Conservation (phyloP, 805 yeast species). For the Lipomyces mesembrius region DNA sequence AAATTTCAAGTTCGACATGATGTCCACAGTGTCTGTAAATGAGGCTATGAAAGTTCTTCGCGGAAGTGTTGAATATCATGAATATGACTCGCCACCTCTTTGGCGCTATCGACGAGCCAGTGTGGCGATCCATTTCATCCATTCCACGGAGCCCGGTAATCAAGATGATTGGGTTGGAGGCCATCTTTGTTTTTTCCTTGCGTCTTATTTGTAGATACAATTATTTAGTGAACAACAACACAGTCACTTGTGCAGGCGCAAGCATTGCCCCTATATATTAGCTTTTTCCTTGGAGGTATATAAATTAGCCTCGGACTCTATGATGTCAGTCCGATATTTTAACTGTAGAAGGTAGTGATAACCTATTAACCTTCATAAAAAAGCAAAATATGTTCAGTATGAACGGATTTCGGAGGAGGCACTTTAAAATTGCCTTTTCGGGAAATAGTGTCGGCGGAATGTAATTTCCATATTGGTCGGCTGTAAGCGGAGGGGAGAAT, state of each 20-base stretch:
- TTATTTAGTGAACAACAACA: background rate
- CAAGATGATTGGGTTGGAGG: conserved; percentile 2
- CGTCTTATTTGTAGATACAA: conserved; percentile 4
- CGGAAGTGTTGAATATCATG: too few relatives aligned
- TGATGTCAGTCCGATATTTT: conserved; percentile 4
- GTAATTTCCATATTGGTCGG: conserved; percentile 4
- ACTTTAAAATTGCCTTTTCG: background rate
- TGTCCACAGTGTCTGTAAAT: too few relatives aligned
- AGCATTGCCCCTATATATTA: background rate
- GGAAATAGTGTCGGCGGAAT: conserved; percentile 6
- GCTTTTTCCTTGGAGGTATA: too few relatives aligned
- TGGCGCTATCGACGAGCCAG: too few relatives aligned
- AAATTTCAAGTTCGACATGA: too few relatives aligned
- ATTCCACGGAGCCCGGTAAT: too few relatives aligned
- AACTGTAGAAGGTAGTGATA: background rate
- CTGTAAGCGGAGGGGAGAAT: background rate
- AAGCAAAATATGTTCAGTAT: background rate
- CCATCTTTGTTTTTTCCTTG: background rate
- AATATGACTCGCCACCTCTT: too few relatives aligned
- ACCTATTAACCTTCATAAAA: background rate
- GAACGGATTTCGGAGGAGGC: conserved; percentile 4
- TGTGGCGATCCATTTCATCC: too few relatives aligned
- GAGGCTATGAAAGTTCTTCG: too few relatives aligned
- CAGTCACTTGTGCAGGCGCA: too few relatives aligned
- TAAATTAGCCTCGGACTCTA: background rate